Evolutionary conservation across 2,329 filamentous ascomycete species (phyloP).

Genomic region (Cladosporium velox): DNA sequence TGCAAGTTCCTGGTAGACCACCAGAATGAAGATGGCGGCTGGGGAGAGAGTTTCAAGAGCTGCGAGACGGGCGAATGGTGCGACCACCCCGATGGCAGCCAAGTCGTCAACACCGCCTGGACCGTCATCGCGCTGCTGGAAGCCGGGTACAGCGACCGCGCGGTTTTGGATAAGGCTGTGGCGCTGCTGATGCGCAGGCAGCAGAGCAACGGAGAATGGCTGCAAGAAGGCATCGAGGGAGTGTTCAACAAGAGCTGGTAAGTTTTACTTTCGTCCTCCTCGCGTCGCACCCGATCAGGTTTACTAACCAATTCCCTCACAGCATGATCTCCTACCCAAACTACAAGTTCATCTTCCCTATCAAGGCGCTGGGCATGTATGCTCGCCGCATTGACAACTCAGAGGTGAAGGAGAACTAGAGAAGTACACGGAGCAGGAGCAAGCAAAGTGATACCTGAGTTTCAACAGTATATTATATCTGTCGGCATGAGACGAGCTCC

Average conservation of each 20-base stretch:
- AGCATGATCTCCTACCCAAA: constrained; percentile 99
- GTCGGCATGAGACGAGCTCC: neutral
- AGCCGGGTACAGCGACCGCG: constrained; percentile 74
- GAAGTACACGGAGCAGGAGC: neutral
- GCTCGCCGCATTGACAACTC: constrained; percentile 66
- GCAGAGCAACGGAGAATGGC: constrained; percentile 87
- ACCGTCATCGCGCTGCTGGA: constrained; percentile 74
- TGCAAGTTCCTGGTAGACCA: constrained; percentile 85
- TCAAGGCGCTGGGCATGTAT: constrained; percentile 93
- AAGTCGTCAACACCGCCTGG: constrained; percentile 96
- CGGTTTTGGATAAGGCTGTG: constrained; percentile 72
- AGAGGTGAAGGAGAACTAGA: neutral
- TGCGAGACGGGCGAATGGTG: constrained; percentile 76
- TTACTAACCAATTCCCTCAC: constrained; percentile 26
- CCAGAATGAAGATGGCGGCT: constrained; percentile 87
- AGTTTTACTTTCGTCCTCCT: constrained; percentile 38
- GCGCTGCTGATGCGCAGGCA: constrained; percentile 83
- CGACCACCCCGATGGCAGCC: constrained; percentile 72
- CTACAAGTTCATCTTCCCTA: constrained; percentile 95
- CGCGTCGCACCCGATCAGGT: neutral
- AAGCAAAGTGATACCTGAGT: neutral
- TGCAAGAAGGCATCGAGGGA: constrained; percentile 93
- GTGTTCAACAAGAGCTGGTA: constrained; percentile 98
- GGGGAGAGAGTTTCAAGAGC: constrained; percentile 91
- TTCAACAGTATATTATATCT: neutral